phyloP scores from a whole-genome alignment of 2,329 filamentous ascomycete genomes.

The Aureobasidium pullulans region DNA sequence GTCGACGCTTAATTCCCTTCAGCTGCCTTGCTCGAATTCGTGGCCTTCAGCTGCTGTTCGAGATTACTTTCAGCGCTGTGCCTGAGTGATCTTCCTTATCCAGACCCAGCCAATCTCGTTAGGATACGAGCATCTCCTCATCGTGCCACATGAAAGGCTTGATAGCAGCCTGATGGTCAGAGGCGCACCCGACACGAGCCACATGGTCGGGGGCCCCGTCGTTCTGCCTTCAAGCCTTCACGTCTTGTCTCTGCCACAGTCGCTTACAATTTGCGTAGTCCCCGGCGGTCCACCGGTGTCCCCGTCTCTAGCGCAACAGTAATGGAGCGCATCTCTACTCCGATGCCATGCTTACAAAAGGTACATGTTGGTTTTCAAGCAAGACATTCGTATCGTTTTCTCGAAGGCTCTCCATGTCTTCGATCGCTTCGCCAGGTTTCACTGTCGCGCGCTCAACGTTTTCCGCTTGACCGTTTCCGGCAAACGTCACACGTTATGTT shows the following conservation, averaged over 20 bases:
- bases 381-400: not conserved
- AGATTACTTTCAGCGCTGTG: not conserved
- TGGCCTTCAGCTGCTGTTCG: not conserved
- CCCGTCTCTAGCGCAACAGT: not conserved
- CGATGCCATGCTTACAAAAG: not conserved
- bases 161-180: no score
- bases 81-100: not conserved
- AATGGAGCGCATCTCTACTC: not conserved
- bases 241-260: not conserved
- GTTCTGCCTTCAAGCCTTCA: not conserved
- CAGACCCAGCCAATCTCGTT: not conserved
- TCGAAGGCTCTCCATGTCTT: not conserved
- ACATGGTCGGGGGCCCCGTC: not conserved
- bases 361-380: not conserved
- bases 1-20: not conserved
- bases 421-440: not conserved
- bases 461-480: conserved; percentile 2
- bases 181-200: not conserved
- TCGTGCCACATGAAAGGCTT: not conserved
- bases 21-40: not conserved
- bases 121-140: not conserved
- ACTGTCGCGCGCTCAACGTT: not conserved
- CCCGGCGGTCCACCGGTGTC: not conserved
- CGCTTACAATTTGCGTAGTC: not conserved
- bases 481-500: not conserved